Conservation (phyloP, 179 eudicot species). For the Spergularia azorica region DNA sequence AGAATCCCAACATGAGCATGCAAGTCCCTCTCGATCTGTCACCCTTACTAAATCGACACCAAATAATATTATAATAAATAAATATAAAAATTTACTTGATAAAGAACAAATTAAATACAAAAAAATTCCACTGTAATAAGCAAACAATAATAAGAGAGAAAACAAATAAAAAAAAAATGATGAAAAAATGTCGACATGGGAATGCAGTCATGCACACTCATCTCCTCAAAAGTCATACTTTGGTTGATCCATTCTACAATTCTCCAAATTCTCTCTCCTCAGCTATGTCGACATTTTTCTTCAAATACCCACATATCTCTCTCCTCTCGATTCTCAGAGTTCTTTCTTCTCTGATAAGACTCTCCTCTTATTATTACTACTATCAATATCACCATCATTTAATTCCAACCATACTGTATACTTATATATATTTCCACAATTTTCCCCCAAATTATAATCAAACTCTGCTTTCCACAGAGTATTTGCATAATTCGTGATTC, state of each 20-base stretch:
- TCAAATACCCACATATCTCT: background rate
- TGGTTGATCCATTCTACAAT: background rate
- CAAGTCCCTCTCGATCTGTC: background rate
- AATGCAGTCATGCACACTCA: constrained; percentile 21
- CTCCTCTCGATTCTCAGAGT: background rate
- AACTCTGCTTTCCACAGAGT: background rate
- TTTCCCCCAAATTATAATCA: background rate
- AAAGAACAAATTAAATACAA: no score
- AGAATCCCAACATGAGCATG: background rate
- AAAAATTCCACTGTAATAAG: background rate
- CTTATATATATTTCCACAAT: background rate
- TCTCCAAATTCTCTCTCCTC: constrained; percentile 4
- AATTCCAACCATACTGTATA: background rate
- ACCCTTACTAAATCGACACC: background rate
- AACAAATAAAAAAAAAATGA: constrained; percentile 10
- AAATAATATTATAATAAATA: no score
- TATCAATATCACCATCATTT: background rate
- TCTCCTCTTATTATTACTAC: background rate
- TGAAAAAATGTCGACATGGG: constrained; percentile 44
- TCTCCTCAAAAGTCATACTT: background rate
- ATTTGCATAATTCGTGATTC: constrained; percentile 26
- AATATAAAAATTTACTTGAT: no score
- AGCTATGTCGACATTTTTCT: constrained; percentile 46
- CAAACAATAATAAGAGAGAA: background rate
- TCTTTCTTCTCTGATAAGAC: background rate